Percentiles rank a stretch among this genome's conserved stretches.
These are phyloP conservation scores for Paramecium bursaria DNA, from an alignment of 73 alveolate genomes.

Conservation along the genomic window DNA sequence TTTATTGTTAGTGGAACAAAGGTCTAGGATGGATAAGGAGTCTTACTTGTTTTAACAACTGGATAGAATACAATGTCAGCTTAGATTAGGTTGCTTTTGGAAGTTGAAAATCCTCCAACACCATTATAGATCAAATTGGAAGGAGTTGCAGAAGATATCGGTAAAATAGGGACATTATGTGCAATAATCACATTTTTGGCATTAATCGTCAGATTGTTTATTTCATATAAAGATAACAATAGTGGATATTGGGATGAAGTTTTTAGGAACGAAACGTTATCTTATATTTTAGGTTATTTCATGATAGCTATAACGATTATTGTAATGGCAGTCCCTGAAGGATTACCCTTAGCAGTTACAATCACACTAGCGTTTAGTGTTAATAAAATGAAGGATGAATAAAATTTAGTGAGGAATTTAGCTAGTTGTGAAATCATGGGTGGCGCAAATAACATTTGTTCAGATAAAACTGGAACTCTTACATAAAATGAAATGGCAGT, in stretches of 20 bases:
- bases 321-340: conserved; percentile 97
- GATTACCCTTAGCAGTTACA: conserved; percentile 96
- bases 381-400: conserved; percentile 88
- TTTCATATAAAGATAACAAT: conserved; percentile 68
- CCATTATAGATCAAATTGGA: conserved; percentile 91
- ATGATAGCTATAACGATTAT: conserved; percentile 91
- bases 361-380: conserved; percentile 91
- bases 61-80: conserved; percentile 72
- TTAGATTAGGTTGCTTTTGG: conserved; percentile 77
- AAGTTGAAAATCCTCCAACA: conserved; percentile 79
- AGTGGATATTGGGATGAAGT: conserved; percentile 52
- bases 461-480: conserved; percentile 96
- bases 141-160: conserved; percentile 87
- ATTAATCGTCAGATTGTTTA: conserved; percentile 63
- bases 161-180: conserved; percentile 85
- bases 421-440: conserved; percentile 96
- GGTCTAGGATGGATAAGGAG: conserved; percentile 75
- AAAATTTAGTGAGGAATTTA: conserved; percentile 87
- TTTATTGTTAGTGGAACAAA: conserved; percentile 73
- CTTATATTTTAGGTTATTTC: conserved; percentile 63
- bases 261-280: conserved; percentile 57
- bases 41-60: conserved; percentile 72
- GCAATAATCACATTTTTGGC: conserved; percentile 87
- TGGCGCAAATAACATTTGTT: conserved; percentile 90
- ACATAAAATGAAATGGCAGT: conserved; percentile 92